These are phyloP conservation scores for Leucocoprinus birnbaumii DNA, from an alignment of 768 basidiomycete genomes.

Conservation along the genomic window DNA sequence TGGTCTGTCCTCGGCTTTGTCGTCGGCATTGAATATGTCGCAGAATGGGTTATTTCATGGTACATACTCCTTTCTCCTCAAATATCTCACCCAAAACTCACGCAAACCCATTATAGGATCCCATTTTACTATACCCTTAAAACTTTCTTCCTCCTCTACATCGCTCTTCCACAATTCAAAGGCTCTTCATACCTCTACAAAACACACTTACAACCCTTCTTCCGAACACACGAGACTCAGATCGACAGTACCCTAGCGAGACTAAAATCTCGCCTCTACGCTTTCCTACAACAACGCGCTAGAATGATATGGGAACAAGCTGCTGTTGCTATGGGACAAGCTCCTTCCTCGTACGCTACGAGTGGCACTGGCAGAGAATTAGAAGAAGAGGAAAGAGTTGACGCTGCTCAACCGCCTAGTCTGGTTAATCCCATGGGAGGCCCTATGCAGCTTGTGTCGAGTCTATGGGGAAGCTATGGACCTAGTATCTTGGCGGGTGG, in stretches of 20 bases:
- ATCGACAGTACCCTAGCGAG: conserved; percentile 81
- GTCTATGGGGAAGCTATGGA: conserved; percentile 78
- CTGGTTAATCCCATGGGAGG: conserved; percentile 55
- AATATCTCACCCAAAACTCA: neutral
- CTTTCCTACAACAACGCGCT: conserved; percentile 62
- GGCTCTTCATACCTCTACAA: conserved; percentile 86
- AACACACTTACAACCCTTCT: conserved; percentile 77
- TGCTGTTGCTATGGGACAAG: conserved; percentile 45
- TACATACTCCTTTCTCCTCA: conserved; percentile 30
- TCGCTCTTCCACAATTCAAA: conserved; percentile 86
- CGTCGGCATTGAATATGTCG: conserved; percentile 77
- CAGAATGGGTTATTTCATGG: conserved; percentile 89
- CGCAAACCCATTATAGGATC: conserved; percentile 48
- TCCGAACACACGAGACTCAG: conserved; percentile 76
- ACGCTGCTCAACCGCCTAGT: conserved; percentile 34
- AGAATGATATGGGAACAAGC: conserved; percentile 67
- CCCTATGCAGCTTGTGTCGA: conserved; percentile 61
- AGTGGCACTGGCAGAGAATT: neutral
- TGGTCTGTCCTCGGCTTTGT: conserved; percentile 90
- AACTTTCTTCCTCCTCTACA: conserved; percentile 82
- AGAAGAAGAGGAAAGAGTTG: conserved; percentile 5
- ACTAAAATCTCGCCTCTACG: conserved; percentile 54
- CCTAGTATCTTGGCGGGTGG: conserved; percentile 69
- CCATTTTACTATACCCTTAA: conserved; percentile 87
- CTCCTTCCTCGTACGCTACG: conserved; percentile 17